Conservation (phyloP, 371 early-diverging fungal species). For the Gilbertella persicaria region DNA sequence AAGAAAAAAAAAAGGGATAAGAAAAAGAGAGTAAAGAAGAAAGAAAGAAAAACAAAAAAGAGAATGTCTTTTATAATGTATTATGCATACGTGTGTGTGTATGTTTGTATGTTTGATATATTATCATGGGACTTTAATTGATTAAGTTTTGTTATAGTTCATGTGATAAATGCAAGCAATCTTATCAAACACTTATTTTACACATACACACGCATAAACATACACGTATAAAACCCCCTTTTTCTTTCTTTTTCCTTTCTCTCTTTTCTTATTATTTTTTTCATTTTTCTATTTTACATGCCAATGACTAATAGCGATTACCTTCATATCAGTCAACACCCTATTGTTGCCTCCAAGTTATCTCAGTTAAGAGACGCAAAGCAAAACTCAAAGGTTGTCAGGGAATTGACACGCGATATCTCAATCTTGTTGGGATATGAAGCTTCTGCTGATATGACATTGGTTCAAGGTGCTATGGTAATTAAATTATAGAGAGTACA, state of each 20-base stretch:
- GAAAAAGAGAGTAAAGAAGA: constrained; percentile 4
- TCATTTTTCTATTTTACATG: constrained; percentile 3
- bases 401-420: constrained; percentile 70
- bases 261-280: constrained; percentile 24
- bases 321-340: constrained; percentile 60
- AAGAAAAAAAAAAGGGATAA: not conserved
- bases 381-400: constrained; percentile 60
- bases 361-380: constrained; percentile 66
- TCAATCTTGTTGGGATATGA: constrained; percentile 68
- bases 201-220: too few species aligned
- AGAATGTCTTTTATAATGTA: not conserved
- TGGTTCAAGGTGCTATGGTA: constrained; percentile 1
- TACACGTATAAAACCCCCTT: constrained; percentile 9
- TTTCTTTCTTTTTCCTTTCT: constrained; percentile 12
- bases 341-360: constrained; percentile 71
- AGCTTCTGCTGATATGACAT: constrained; percentile 57
- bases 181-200: not conserved
- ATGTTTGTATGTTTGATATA: too few species aligned
- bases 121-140: constrained; percentile 5
- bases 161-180: not conserved
- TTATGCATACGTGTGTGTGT: constrained; percentile 1
- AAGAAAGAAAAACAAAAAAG: not conserved
- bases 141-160: not conserved
- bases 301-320: constrained; percentile 16
- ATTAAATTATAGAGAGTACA: not conserved